Conservation (phyloP, 2,329 filamentous ascomycete genomes). For the Lecanicillium sp. region DNA sequence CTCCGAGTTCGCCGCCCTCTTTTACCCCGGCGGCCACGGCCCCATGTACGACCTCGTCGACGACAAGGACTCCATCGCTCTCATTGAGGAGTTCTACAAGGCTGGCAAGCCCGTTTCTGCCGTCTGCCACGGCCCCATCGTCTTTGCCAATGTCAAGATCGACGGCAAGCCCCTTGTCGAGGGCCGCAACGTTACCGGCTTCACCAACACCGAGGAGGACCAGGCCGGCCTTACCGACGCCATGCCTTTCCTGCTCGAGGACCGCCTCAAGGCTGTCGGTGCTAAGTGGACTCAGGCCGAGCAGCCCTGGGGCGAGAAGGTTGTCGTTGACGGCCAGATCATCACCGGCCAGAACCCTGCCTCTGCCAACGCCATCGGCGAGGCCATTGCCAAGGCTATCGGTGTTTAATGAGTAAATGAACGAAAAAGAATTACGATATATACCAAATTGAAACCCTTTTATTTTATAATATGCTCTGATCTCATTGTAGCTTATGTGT, state of each 20-base stretch:
- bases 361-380: slow-evolving; percentile 44
- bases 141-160: slow-evolving; percentile 51
- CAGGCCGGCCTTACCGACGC: slow-evolving; percentile 42
- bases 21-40: slow-evolving; percentile 53
- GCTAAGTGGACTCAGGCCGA: slow-evolving; percentile 52
- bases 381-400: slow-evolving; percentile 44
- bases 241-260: slow-evolving; percentile 56
- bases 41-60: slow-evolving; percentile 62
- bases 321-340: slow-evolving; percentile 45
- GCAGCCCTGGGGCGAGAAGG: slow-evolving; percentile 43
- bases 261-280: slow-evolving; percentile 44
- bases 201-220: slow-evolving; percentile 52
- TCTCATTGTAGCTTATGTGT: no score
- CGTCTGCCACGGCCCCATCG: slow-evolving; percentile 65
- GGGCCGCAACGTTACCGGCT: slow-evolving; percentile 55
- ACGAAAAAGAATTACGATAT: not conserved
- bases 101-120: slow-evolving; percentile 58
- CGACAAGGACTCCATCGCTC: slow-evolving; percentile 48
- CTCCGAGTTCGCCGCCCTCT: slow-evolving; percentile 56
- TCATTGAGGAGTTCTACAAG: slow-evolving; percentile 57
- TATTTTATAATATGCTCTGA: no score
- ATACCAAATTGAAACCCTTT: no score
- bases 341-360: slow-evolving; percentile 55
- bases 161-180: slow-evolving; percentile 49
- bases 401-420: slow-evolving; percentile 12